Evolutionary conservation across 495 filamentous ascomycete species (phyloP).

Genomic region (Paragyromitra xinjiangensis): DNA sequence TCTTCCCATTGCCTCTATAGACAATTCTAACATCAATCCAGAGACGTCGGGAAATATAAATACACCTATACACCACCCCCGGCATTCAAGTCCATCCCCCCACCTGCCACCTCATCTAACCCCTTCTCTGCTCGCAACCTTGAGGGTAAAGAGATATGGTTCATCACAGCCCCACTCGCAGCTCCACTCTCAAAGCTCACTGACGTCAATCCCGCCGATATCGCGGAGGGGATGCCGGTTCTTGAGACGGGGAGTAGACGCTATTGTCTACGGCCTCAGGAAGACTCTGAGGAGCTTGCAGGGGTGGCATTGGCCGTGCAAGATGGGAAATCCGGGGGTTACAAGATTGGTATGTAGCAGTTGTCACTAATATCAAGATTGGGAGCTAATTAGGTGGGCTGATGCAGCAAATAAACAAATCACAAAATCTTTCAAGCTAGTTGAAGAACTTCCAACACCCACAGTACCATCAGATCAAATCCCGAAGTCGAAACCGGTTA

Average conservation of each 20-base stretch:
- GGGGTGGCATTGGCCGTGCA: conserved; percentile 26
- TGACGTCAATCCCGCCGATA: conserved; percentile 40
- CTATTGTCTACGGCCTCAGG: conserved; percentile 41
- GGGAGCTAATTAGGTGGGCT: conserved; percentile 24
- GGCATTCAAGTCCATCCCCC: conserved; percentile 21
- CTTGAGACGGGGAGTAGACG: conserved; percentile 43
- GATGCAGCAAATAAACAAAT: conserved; percentile 37
- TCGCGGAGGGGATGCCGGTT: conserved; percentile 42
- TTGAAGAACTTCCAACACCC: conserved; percentile 41
- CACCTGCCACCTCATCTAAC: conserved; percentile 14
- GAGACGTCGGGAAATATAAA: background rate
- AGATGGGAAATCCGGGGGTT: conserved; percentile 40
- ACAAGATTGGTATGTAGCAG: conserved; percentile 32
- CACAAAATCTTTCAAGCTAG: conserved; percentile 43
- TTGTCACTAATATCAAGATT: background rate
- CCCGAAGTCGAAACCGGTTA: conserved; percentile 27
- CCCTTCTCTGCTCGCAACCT: conserved; percentile 54
- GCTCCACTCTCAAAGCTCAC: conserved; percentile 46
- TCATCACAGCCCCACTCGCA: conserved; percentile 46
- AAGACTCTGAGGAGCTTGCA: conserved; percentile 23
- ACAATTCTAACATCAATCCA: background rate
- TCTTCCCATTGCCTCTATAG: background rate
- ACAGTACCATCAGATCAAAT: background rate
- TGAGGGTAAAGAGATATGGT: conserved; percentile 54
- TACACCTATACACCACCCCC: conserved; percentile 35